These are phyloP conservation scores for Mycena olivaceomarginata DNA, from an alignment of 768 basidiomycete species.

Conservation along the genomic window DNA sequence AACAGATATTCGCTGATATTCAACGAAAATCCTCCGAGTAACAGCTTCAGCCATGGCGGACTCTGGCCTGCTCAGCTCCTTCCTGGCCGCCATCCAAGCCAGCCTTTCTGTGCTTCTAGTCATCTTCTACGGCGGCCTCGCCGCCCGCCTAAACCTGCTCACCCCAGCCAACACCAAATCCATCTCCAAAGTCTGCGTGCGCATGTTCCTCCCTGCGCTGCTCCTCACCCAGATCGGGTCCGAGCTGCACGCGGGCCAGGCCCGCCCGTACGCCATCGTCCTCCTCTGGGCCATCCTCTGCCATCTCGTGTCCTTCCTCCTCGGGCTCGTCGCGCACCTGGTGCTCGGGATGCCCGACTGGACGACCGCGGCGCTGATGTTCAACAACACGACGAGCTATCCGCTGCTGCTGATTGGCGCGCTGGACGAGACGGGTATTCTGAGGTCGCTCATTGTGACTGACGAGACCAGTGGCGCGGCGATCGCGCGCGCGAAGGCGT, in stretches of 20 bases:
- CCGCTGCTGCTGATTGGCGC: not conserved
- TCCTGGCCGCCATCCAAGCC: not conserved
- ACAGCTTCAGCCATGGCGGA: not conserved
- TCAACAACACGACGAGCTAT: not conserved
- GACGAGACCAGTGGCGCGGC: not conserved
- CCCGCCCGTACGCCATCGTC: not conserved
- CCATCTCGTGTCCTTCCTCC: not conserved
- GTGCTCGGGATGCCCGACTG: not conserved
- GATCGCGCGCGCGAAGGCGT: not conserved
- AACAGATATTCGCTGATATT: not conserved
- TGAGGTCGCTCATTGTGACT: not conserved
- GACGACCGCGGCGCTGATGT: slow-evolving; percentile 1
- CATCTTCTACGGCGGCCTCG: not conserved
- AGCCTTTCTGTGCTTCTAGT: not conserved
- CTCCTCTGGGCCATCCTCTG: not conserved
- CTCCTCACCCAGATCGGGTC: slow-evolving; percentile 1
- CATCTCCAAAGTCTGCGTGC: slow-evolving; percentile 4
- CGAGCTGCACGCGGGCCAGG: not conserved
- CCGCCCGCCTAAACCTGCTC: not conserved
- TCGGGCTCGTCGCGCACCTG: not conserved
- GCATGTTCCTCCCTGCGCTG: not conserved
- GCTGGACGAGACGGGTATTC: not conserved
- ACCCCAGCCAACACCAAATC: not conserved
- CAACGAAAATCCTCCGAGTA: not conserved
- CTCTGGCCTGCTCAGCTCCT: not conserved